Percentiles rank a stretch among this genome's conserved stretches.
These are phyloP conservation scores for Rubia balearica DNA, from an alignment of 305 asterid species.

Conservation along the genomic window DNA sequence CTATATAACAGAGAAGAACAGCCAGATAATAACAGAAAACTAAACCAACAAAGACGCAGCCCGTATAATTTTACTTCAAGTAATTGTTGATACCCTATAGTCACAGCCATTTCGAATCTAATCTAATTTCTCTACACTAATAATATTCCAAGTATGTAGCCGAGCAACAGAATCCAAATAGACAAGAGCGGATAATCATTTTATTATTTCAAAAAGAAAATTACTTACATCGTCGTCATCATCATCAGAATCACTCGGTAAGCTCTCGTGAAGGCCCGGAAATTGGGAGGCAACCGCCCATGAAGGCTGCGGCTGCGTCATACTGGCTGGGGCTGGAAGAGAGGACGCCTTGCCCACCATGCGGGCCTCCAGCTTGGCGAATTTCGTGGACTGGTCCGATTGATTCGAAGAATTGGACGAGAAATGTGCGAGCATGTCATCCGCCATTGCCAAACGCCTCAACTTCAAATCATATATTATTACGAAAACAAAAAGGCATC, in stretches of 20 bases:
- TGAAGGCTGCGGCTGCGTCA: slow-evolving; percentile 36
- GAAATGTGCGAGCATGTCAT: slow-evolving; percentile 66
- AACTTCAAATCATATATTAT: slow-evolving; percentile 22
- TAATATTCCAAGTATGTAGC: background rate
- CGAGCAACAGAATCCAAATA: background rate
- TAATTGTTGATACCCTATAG: no score
- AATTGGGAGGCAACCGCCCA: slow-evolving; percentile 45
- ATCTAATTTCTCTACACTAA: background rate
- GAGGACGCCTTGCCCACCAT: slow-evolving; percentile 74
- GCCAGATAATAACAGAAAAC: background rate
- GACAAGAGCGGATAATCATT: background rate
- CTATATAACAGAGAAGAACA: background rate
- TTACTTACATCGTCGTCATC: slow-evolving; percentile 68
- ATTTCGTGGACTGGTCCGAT: slow-evolving; percentile 75
- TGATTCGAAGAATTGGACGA: slow-evolving; percentile 92
- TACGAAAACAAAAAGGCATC: slow-evolving; percentile 8
- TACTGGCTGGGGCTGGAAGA: slow-evolving; percentile 31
- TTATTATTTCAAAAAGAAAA: background rate
- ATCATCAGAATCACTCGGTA: slow-evolving; percentile 58
- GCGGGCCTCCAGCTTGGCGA: slow-evolving; percentile 87
- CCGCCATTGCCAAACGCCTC: slow-evolving; percentile 50
- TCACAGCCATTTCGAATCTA: no score
- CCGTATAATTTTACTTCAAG: background rate
- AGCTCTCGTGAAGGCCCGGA: slow-evolving; percentile 31
- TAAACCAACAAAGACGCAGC: no score